Percentiles rank a stretch among this genome's conserved stretches.
Evolutionary conservation across 2,329 filamentous ascomycete species (phyloP).

Genomic region (Exophiala sp.): DNA sequence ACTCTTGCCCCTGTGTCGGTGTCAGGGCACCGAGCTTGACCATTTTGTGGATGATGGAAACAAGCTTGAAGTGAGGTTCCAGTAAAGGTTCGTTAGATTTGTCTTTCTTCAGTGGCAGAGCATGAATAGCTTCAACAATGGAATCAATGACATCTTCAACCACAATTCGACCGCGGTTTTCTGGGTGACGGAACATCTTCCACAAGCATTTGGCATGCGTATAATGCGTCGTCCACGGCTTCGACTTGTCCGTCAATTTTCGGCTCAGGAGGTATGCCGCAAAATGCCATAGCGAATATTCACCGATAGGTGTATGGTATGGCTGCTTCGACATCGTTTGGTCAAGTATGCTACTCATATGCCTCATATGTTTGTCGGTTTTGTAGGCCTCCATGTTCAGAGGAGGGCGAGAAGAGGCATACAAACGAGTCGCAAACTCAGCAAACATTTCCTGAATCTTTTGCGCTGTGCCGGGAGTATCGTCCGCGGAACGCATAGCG

Average conservation of each 20-base stretch:
- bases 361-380: slow-evolving; percentile 59
- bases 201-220: slow-evolving; percentile 69
- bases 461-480: slow-evolving; percentile 50
- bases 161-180: slow-evolving; percentile 37
- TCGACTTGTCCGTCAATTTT: slow-evolving; percentile 57
- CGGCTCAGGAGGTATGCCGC: slow-evolving; percentile 59
- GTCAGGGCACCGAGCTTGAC: slow-evolving; percentile 53
- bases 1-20: slow-evolving; percentile 47
- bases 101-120: slow-evolving; percentile 56
- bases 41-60: slow-evolving; percentile 77
- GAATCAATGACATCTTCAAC: slow-evolving; percentile 53
- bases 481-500: slow-evolving; percentile 56
- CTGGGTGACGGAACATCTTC: slow-evolving; percentile 59
- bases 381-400: slow-evolving; percentile 66
- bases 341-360: slow-evolving; percentile 53
- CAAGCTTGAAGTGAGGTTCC: slow-evolving; percentile 89
- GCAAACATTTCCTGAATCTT: slow-evolving; percentile 64
- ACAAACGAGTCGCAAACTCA: slow-evolving; percentile 66
- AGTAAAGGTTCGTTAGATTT: slow-evolving; percentile 69
- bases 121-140: slow-evolving; percentile 58
- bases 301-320: slow-evolving; percentile 53
- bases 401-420: slow-evolving; percentile 65
- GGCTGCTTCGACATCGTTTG: slow-evolving; percentile 55
- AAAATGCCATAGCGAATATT: slow-evolving; percentile 63
- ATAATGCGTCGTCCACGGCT: slow-evolving; percentile 65